phyloP scores from a whole-genome alignment of 2,329 filamentous ascomycete species.

The Microdochium paspali region DNA sequence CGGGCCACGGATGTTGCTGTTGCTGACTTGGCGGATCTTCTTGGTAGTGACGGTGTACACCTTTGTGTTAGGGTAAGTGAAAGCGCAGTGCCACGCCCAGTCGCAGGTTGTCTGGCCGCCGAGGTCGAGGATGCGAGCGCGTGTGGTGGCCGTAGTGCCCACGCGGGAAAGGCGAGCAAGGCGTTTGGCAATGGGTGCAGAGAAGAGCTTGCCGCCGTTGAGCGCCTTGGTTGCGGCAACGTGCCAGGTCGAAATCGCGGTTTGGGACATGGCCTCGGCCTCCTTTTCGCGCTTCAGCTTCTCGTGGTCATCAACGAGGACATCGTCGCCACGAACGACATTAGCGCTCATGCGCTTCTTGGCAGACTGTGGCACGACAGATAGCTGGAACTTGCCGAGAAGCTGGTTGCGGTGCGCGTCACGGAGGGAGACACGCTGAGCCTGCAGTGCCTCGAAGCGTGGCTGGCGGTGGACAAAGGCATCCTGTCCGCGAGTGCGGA shows the following conservation, averaged over 20 bases:
- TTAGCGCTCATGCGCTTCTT: conserved; percentile 65
- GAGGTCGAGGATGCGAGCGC: conserved; percentile 71
- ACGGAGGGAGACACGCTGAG: conserved; percentile 65
- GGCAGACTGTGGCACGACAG: conserved; percentile 56
- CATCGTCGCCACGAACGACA: conserved; percentile 62
- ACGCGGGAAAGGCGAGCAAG: conserved; percentile 45
- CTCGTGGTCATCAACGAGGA: conserved; percentile 51
- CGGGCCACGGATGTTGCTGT: conserved; percentile 71
- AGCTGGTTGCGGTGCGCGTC: conserved; percentile 71
- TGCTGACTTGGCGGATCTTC: conserved; percentile 58
- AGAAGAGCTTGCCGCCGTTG: conserved; percentile 55
- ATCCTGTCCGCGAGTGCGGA: conserved; percentile 58
- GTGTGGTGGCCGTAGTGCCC: conserved; percentile 33
- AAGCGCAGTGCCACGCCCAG: conserved; percentile 92
- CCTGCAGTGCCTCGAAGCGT: conserved; percentile 82
- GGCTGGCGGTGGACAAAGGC: conserved; percentile 77
- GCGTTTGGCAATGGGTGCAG: conserved; percentile 53
- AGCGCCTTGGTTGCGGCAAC: conserved; percentile 51
- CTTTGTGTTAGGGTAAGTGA: conserved; percentile 75
- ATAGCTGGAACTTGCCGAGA: conserved; percentile 75
- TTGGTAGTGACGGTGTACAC: conserved; percentile 82
- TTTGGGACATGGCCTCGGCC: conserved; percentile 68
- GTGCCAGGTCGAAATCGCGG: conserved; percentile 51
- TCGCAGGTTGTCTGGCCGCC: conserved; percentile 78
- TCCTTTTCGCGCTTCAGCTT: conserved; percentile 66